Conservation (phyloP, 140 eudicot species). For the Anethum foeniculum region DNA sequence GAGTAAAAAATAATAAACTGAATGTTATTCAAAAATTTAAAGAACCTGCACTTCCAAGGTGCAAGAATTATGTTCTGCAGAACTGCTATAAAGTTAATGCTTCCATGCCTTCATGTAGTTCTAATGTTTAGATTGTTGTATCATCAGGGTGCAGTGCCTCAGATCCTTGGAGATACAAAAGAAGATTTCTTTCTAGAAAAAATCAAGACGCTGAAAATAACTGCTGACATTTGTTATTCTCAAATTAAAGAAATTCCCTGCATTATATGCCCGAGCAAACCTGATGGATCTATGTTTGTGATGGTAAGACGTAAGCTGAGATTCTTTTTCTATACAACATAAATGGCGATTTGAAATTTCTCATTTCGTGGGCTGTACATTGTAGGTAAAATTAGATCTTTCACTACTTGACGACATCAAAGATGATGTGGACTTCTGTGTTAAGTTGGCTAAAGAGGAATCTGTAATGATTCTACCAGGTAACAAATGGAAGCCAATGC, state of each 20-base stretch:
- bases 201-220: conserved; percentile 6
- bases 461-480: conserved; percentile 49
- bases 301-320: conserved; percentile 6
- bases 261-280: conserved; percentile 22
- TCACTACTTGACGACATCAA: conserved; percentile 35
- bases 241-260: conserved; percentile 20
- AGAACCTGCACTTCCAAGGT: not conserved
- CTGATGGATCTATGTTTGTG: conserved; percentile 26
- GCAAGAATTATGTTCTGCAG: not conserved
- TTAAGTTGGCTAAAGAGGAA: conserved; percentile 43
- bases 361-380: not conserved
- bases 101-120: not conserved
- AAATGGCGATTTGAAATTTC: not conserved
- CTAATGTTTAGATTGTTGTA: not conserved
- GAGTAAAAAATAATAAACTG: not conserved
- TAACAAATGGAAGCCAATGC: conserved; percentile 11
- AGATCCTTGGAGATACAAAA: conserved; percentile 23
- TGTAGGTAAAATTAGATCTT: conserved; percentile 36
- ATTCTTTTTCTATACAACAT: not conserved
- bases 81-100: not conserved
- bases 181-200: conserved; percentile 20
- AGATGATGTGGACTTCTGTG: conserved; percentile 46
- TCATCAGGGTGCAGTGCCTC: conserved; percentile 26
- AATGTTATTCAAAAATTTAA: not conserved
- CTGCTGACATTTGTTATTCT: conserved; percentile 12